Evolutionary conservation across 2,329 filamentous ascomycete species (phyloP).

Genomic region (Penicillium frequentans): DNA sequence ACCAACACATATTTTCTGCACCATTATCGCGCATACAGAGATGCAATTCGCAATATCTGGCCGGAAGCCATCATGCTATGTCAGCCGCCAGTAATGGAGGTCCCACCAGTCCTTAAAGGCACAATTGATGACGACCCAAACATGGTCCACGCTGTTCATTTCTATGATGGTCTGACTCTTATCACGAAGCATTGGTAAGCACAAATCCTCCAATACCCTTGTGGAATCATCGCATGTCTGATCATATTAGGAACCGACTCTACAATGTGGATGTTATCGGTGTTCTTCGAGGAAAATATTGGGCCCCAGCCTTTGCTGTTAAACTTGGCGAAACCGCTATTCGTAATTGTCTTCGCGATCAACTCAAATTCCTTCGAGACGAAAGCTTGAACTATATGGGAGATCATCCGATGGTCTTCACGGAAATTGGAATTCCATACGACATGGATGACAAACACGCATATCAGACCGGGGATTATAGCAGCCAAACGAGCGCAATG

Average conservation of each 20-base stretch:
- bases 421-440: constrained; percentile 96
- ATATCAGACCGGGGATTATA: constrained; percentile 93
- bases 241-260: constrained; percentile 66
- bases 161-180: constrained; percentile 93
- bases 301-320: constrained; percentile 85
- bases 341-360: constrained; percentile 86
- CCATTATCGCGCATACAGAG: constrained; percentile 74
- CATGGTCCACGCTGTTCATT: constrained; percentile 92
- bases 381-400: constrained; percentile 90
- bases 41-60: constrained; percentile 73
- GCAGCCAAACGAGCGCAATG: constrained; percentile 86
- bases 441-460: constrained; percentile 98
- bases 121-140: constrained; percentile 85
- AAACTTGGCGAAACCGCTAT: constrained; percentile 93
- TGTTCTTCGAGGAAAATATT: constrained; percentile 82
- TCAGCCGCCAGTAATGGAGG: constrained; percentile 87
- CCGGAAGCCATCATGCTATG: constrained; percentile 82
- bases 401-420: constrained; percentile 83
- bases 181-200: constrained; percentile 91
- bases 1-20: constrained; percentile 91
- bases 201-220: not conserved
- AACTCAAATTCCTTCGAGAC: constrained; percentile 76
- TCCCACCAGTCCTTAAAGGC: constrained; percentile 84
- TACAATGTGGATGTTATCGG: constrained; percentile 98
- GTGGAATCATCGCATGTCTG: constrained; percentile 8